Evolutionary conservation across 306 rosid genomes (phyloP), one percentile per base, ranked within the genome.

Genomic region (Cicer pinnatifidum): DNA sequence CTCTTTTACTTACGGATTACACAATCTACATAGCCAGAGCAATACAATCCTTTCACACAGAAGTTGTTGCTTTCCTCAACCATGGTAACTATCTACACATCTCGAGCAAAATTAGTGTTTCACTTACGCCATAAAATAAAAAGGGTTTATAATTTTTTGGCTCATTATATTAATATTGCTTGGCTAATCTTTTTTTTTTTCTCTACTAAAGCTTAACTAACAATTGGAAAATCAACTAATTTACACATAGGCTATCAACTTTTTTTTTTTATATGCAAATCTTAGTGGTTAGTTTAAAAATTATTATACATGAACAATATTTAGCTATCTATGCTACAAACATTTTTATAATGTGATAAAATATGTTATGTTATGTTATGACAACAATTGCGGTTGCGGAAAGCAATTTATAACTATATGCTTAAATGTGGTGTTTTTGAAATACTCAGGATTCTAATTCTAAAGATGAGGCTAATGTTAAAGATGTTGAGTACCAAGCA

Each of bases 31-130:
- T 11, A 15, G 9, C 20, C 47, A 67, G 8, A 67, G 8, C 71
- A 80, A 58, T 5, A 23, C 69, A 12, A 12, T 54, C 16, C 48
- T 19, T 50, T 44, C 28, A 23, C 20, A n/a, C 0, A 41, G 8
- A 43, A 56, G 35, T 57, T 35, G 5, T 28, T 15, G 19, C 57
- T 45, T 51, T 59, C 50, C 67, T 53, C 63, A 47, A 11, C 58
- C 75, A 81, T 81, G 84, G 84, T 81, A 81, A 64, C 66, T 66
- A 66, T 35, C 50, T 73, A 7, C 64, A 17, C 20, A 54, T 44
- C 69, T 35, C 28, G 3, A n/a, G 47, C 77, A 60, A 51, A 45
- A 41, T 60, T 44, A 59, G 19, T 69, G 28, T 16, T 76, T 38
- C 6, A 59, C 60, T 70, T 61, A 7, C 5, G 23, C 13, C 28